phyloP scores from a whole-genome alignment of 2,329 filamentous ascomycete genomes.

The Cadophora gregata region DNA sequence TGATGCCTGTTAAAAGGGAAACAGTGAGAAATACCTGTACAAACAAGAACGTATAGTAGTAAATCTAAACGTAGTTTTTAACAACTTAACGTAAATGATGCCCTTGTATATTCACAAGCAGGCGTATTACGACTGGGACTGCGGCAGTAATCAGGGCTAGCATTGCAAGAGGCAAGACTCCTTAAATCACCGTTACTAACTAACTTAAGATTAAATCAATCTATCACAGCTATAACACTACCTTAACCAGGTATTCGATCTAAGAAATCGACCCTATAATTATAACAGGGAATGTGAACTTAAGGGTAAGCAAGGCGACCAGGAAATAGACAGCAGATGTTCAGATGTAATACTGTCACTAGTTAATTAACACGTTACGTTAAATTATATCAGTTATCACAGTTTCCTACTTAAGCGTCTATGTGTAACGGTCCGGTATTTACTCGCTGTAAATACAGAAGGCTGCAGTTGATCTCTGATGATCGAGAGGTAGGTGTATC shows the following conservation, averaged over 20 bases:
- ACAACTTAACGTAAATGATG: conserved; percentile 38
- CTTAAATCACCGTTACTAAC: conserved; percentile 27
- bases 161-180: conserved; percentile 26
- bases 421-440: no score
- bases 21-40: conserved; percentile 73
- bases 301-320: conserved; percentile 51
- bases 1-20: conserved; percentile 45
- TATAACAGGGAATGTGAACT: conserved; percentile 28
- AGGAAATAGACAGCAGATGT: conserved; percentile 66
- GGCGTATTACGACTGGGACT: conserved; percentile 24
- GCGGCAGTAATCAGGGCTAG: conserved; percentile 21
- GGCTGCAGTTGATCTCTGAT: no score
- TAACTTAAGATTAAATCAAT: conserved; percentile 25
- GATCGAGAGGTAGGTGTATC: no score
- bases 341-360: conserved; percentile 86
- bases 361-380: conserved; percentile 92
- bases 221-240: conserved; percentile 24
- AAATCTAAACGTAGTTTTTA: conserved; percentile 59
- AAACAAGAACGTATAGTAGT: conserved; percentile 74
- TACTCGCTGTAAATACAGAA: no score
- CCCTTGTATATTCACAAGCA: conserved; percentile 32
- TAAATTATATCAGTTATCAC: conserved; percentile 88
- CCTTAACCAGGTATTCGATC: conserved; percentile 26
- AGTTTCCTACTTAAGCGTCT: conserved; percentile 61
- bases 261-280: conserved; percentile 32